These are phyloP conservation scores for Paraphoma sp. DNA, from an alignment of 2,329 filamentous ascomycete species.

Conservation along the genomic window DNA sequence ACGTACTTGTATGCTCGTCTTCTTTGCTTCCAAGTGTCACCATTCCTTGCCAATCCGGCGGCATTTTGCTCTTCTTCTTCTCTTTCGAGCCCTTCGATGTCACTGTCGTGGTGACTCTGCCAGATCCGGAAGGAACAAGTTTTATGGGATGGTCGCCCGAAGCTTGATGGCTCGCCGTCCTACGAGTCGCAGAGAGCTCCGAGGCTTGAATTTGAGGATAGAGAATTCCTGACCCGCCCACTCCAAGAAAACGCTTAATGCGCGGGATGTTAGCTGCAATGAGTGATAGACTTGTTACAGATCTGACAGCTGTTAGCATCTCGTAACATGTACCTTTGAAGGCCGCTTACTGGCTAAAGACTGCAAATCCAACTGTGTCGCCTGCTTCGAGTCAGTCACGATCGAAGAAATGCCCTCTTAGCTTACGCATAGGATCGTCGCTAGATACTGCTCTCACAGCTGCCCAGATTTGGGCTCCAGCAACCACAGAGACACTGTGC, in stretches of 20 bases:
- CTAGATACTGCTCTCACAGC: constrained; percentile 6
- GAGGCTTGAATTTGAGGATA: constrained; percentile 20
- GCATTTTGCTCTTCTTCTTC: constrained; percentile 8
- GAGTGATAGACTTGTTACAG: constrained; percentile 24
- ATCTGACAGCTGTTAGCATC: constrained; percentile 10
- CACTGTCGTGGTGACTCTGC: constrained; percentile 21
- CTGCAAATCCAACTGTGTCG: constrained; percentile 15
- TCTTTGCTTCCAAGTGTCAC: constrained; percentile 15
- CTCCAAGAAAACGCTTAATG: constrained; percentile 22
- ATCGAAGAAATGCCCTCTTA: background rate
- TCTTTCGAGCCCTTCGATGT: constrained; percentile 10
- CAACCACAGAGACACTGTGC: constrained; percentile 18
- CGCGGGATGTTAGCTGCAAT: constrained; percentile 24
- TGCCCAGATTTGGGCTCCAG: constrained; percentile 23
- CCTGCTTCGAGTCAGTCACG: constrained; percentile 13
- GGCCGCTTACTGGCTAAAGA: constrained; percentile 21
- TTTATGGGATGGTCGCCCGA: constrained; percentile 5
- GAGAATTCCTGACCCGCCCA: constrained; percentile 17
- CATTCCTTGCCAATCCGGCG: constrained; percentile 16
- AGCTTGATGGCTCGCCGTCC: constrained; percentile 1
- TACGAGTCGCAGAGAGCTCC: constrained; percentile 14
- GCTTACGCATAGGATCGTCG: constrained; percentile 19
- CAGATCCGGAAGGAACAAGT: constrained; percentile 17
- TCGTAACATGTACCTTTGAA: background rate
- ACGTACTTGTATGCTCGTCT: constrained; percentile 29